These are phyloP conservation scores for Pseudogymnoascus sp. DNA, from an alignment of 2,329 filamentous ascomycete species.

Conservation along the genomic window DNA sequence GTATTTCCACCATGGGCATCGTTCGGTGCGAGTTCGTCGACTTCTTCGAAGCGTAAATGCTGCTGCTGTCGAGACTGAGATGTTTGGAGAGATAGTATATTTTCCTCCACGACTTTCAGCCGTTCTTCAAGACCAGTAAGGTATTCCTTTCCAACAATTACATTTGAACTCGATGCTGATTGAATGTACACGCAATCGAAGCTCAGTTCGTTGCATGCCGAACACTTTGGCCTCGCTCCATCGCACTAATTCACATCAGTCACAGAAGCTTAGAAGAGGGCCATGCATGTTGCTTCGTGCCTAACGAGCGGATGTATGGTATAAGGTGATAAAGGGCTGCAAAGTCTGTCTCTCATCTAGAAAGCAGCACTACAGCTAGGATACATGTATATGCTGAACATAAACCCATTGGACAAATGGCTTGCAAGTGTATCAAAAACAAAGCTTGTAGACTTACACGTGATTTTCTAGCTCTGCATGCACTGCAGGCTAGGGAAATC, in stretches of 20 bases:
- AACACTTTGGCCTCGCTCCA: conserved; percentile 34
- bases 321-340: not conserved
- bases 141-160: conserved; percentile 34
- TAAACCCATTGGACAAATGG: not conserved
- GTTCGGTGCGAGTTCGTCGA: conserved; percentile 30
- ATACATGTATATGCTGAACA: not conserved
- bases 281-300: not conserved
- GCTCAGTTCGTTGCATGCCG: conserved; percentile 32
- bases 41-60: conserved; percentile 26
- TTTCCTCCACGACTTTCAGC: conserved; percentile 24
- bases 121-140: conserved; percentile 20
- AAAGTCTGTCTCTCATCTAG: too few relatives aligned
- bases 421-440: not conserved
- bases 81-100: conserved; percentile 20
- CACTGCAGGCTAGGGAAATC: conserved; percentile 32
- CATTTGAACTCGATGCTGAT: conserved; percentile 28
- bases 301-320: not conserved
- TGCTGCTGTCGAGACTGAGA: conserved; percentile 29
- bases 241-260: conserved; percentile 30
- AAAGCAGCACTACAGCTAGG: not conserved
- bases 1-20: conserved; percentile 21
- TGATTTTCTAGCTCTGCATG: conserved; percentile 31
- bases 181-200: conserved; percentile 37
- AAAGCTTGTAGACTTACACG: conserved; percentile 17
- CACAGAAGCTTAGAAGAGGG: not conserved